Conservation (phyloP, 768 basidiomycete species). For the Russula virescens region DNA sequence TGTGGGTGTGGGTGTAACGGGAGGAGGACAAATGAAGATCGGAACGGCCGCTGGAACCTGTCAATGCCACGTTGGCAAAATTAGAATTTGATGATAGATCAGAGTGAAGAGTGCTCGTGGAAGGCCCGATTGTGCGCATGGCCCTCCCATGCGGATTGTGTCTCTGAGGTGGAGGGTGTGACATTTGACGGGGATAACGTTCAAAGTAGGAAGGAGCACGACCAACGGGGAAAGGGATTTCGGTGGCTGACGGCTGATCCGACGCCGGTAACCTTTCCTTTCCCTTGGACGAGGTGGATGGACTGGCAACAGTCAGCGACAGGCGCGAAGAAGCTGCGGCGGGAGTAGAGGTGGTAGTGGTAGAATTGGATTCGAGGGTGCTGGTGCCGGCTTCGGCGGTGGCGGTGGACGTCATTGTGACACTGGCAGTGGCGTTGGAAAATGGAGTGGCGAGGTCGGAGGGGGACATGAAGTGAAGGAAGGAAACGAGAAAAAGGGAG, state of each 20-base stretch:
- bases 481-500: not conserved
- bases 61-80: slow-evolving; percentile 8
- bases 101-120: slow-evolving; percentile 8
- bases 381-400: not conserved
- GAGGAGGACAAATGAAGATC: slow-evolving; percentile 8
- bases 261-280: slow-evolving; percentile 34
- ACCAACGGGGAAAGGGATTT: slow-evolving; percentile 21
- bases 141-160: not conserved
- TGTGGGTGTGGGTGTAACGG: not conserved
- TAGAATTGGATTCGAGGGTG: not conserved
- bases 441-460: not conserved
- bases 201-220: slow-evolving; percentile 27
- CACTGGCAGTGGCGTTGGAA: not conserved
- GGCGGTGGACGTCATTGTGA: not conserved
- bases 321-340: not conserved
- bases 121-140: slow-evolving; percentile 5
- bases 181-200: slow-evolving; percentile 45
- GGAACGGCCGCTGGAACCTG: slow-evolving; percentile 3
- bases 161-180: slow-evolving; percentile 32
- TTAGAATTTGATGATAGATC: slow-evolving; percentile 21
- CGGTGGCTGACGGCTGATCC: slow-evolving; percentile 21
- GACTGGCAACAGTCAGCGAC: not conserved
- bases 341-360: not conserved
- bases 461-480: not conserved
- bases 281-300: not conserved